Evolutionary conservation across 2,329 filamentous ascomycete genomes (phyloP).

Genomic region (Fonsecaea erecta): DNA sequence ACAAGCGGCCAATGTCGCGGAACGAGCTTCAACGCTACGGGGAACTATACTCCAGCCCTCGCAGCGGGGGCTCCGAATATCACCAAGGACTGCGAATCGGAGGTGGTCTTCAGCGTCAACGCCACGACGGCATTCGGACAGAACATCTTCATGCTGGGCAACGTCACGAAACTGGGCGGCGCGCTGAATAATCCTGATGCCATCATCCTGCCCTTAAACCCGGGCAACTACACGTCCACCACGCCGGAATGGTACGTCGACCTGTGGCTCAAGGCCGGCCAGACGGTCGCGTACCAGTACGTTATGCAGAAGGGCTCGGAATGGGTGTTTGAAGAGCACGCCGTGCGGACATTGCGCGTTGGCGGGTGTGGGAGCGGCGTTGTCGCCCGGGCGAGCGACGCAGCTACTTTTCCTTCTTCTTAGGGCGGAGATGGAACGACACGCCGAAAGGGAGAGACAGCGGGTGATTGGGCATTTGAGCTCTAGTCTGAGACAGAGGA

Average conservation of each 20-base stretch:
- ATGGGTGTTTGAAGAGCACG: constrained; percentile 26
- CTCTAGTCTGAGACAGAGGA: neutral
- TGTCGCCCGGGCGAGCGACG: constrained; percentile 16
- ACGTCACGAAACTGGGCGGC: constrained; percentile 60
- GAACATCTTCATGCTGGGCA: constrained; percentile 68
- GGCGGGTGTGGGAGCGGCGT: constrained; percentile 22
- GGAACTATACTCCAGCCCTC: constrained; percentile 34
- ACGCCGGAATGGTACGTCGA: constrained; percentile 59
- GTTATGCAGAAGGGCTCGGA: constrained; percentile 63
- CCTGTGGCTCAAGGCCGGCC: constrained; percentile 61
- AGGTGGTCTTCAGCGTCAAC: constrained; percentile 33
- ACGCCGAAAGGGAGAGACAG: neutral
- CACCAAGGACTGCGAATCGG: constrained; percentile 22
- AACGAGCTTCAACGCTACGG: constrained; percentile 32
- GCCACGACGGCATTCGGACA: constrained; percentile 49
- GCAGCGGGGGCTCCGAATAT: constrained; percentile 30
- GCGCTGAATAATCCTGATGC: constrained; percentile 15
- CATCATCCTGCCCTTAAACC: constrained; percentile 23
- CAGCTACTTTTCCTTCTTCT: constrained; percentile 18
- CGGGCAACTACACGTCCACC: constrained; percentile 25
- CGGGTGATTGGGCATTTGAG: neutral
- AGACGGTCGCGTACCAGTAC: constrained; percentile 69
- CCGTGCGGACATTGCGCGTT: constrained; percentile 12
- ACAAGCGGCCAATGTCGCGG: constrained; percentile 26
- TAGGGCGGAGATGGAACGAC: neutral